A percentile compares a stretch with the other conserved stretches of the same genome.
Conservation (phyloP, 129 eudicot genomes). For the Flaveria sonorensis region DNA sequence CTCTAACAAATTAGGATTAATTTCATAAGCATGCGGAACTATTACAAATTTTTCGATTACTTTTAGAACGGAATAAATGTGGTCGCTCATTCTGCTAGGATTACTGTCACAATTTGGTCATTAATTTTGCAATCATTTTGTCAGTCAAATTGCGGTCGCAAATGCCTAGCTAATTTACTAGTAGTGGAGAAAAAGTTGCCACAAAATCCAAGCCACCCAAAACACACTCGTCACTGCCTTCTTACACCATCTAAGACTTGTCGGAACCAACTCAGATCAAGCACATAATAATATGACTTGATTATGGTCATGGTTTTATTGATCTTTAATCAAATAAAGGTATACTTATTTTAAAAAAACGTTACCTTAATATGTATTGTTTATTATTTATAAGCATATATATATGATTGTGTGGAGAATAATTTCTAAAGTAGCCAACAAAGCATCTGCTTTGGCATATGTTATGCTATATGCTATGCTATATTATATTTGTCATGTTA, state of each 20-base stretch:
- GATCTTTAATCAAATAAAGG: constrained; percentile 1
- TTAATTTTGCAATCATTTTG: too few species aligned
- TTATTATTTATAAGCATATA: constrained; percentile 14
- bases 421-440: constrained; percentile 37
- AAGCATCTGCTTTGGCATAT: constrained; percentile 49
- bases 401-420: constrained; percentile 35
- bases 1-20: too few species aligned
- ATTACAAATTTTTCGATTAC: too few species aligned
- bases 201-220: neutral
- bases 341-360: neutral
- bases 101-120: too few species aligned
- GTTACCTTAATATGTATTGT: neutral
- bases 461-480: constrained; percentile 24
- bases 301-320: neutral
- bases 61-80: too few species aligned
- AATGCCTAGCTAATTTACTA: too few species aligned
- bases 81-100: too few species aligned
- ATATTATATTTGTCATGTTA: constrained; percentile 29
- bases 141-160: too few species aligned
- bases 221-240: neutral
- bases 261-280: neutral
- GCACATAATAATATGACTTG: neutral
- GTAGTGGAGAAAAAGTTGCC: neutral
- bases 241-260: neutral
- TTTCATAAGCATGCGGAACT: too few species aligned